Conservation (phyloP, 345 rosid species). For the Ailanthus altissimus region DNA sequence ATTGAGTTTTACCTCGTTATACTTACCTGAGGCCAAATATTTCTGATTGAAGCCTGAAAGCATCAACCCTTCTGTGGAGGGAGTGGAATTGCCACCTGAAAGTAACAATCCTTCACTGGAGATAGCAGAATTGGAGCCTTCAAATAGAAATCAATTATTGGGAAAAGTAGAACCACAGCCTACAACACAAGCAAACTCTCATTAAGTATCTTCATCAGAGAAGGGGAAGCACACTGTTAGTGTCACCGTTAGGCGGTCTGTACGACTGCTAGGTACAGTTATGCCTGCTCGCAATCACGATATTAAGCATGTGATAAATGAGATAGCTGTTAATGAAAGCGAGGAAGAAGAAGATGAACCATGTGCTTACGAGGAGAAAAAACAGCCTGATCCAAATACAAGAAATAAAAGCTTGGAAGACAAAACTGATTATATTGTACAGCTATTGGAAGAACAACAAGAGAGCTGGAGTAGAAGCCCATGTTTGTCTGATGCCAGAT, state of each 20-base stretch:
- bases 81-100: conserved; percentile 21
- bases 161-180: conserved; percentile 18
- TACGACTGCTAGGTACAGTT: conserved; percentile 33
- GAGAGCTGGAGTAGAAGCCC: conserved; percentile 14
- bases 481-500: conserved; percentile 24
- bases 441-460: conserved; percentile 32
- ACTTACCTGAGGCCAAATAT: background rate
- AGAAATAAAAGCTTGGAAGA: conserved; percentile 28
- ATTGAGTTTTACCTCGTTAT: background rate
- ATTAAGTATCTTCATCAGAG: conserved; percentile 6
- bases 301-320: conserved; percentile 32
- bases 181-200: conserved; percentile 1
- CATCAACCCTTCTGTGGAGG: conserved; percentile 10
- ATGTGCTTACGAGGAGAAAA: conserved; percentile 11
- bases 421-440: conserved; percentile 31
- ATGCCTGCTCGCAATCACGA: conserved; percentile 17
- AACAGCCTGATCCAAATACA: conserved; percentile 20
- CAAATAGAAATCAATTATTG: conserved; percentile 11
- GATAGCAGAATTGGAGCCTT: conserved; percentile 16
- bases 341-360: conserved; percentile 42
- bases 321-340: conserved; percentile 35
- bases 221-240: conserved; percentile 4
- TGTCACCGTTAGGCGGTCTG: conserved; percentile 37
- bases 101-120: conserved; percentile 11
- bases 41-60: conserved; percentile 25